Percentiles rank a stretch among this genome's conserved stretches.
These are phyloP conservation scores for Gynandropsis gynandra DNA, from an alignment of 345 rosid genomes.

Conservation along the genomic window DNA sequence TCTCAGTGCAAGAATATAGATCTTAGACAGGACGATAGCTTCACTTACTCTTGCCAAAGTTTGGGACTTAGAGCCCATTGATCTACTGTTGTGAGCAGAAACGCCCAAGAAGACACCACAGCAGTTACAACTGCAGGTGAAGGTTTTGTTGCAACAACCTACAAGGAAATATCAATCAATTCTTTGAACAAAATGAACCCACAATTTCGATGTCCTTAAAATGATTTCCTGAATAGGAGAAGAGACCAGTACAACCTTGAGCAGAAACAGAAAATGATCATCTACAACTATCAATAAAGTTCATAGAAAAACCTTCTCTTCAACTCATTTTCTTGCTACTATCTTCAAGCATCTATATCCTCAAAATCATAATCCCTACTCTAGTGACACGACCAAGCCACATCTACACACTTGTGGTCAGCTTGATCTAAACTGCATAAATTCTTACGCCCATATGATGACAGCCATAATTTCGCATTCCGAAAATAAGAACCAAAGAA, in stretches of 20 bases:
- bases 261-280: too few relatives aligned
- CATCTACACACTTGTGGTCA: background rate
- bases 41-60: slow-evolving; percentile 67
- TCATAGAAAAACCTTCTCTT: too few relatives aligned
- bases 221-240: background rate
- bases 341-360: too few relatives aligned
- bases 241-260: background rate
- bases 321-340: too few relatives aligned
- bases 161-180: background rate
- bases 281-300: too few relatives aligned
- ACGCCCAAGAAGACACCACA: slow-evolving; percentile 87
- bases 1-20: background rate
- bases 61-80: slow-evolving; percentile 50
- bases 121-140: slow-evolving; percentile 54
- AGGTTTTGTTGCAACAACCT: slow-evolving; percentile 68
- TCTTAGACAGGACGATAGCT: background rate
- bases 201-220: too few relatives aligned
- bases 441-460: background rate
- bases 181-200: background rate
- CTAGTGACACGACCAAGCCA: background rate
- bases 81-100: slow-evolving; percentile 67
- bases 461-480: background rate
- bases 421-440: background rate
- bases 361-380: too few relatives aligned
- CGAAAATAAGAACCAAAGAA: slow-evolving; percentile 11